These are phyloP conservation scores for Stentor coeruleus DNA, from an alignment of 73 alveolate species.

Conservation along the genomic window DNA sequence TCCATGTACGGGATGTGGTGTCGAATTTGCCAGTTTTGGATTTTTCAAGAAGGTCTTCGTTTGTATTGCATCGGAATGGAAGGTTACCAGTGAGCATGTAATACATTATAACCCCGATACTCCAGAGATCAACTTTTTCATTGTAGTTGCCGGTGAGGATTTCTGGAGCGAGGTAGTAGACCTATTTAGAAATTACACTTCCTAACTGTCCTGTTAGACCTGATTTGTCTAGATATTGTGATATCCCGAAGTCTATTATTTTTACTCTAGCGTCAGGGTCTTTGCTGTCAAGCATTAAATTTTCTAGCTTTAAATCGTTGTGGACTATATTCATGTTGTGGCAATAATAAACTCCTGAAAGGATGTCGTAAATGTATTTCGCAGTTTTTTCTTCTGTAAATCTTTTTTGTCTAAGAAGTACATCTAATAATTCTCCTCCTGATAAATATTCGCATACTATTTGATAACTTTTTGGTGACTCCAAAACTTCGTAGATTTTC, in stretches of 20 bases:
- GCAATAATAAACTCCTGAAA: neutral
- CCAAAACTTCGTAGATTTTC: slow-evolving; percentile 11
- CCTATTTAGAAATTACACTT: neutral
- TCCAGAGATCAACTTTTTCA: slow-evolving; percentile 22
- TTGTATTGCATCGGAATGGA: neutral
- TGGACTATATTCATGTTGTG: slow-evolving; percentile 3
- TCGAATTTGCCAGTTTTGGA: neutral
- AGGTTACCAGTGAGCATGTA: neutral
- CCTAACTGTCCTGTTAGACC: neutral
- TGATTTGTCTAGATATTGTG: neutral
- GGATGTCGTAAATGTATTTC: neutral
- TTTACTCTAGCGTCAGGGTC: neutral
- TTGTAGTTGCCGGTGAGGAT: neutral
- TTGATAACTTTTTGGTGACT: slow-evolving; percentile 3
- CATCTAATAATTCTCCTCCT: slow-evolving; percentile 22
- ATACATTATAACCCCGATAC: slow-evolving; percentile 10
- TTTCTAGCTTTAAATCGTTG: slow-evolving; percentile 9
- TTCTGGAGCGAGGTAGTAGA: slow-evolving; percentile 26
- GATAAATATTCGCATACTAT: slow-evolving; percentile 8
- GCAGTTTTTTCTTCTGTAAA: neutral
- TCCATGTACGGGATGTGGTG: neutral
- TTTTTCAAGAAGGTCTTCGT: neutral
- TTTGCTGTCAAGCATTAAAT: neutral
- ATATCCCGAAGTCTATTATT: slow-evolving; percentile 16
- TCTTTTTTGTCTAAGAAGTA: neutral